phyloP scores from a whole-genome alignment of 2,329 filamentous ascomycete genomes.

The Colletotrichum sp. region DNA sequence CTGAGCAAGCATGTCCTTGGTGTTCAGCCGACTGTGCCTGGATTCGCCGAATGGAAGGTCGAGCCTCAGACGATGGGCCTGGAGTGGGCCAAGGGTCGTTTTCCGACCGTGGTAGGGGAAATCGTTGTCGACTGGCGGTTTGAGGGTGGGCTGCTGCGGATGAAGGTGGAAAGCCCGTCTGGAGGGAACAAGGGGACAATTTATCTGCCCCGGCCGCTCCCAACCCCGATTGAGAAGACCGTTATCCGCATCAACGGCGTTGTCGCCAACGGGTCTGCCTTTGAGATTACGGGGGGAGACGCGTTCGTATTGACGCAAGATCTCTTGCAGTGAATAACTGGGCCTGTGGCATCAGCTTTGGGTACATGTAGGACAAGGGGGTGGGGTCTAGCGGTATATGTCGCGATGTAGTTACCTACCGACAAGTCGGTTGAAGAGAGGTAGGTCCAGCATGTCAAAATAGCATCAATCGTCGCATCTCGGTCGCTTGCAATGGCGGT shows the following conservation, averaged over 20 bases:
- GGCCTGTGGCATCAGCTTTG: no score
- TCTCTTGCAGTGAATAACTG: no score
- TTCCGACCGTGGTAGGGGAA: background rate
- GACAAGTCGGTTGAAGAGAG: no score
- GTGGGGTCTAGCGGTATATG: no score
- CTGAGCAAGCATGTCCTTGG: slow-evolving; percentile 28
- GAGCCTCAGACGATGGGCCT: slow-evolving; percentile 25
- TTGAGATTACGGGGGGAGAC: background rate
- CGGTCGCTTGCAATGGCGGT: no score
- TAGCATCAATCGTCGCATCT: no score
- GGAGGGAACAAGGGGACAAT: background rate
- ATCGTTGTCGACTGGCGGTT: slow-evolving; percentile 12
- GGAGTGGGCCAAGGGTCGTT: slow-evolving; percentile 13
- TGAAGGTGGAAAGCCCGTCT: background rate
- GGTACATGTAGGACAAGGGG: no score
- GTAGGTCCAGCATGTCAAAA: no score
- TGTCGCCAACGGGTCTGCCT: background rate
- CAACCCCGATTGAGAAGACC: background rate
- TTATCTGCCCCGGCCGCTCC: background rate
- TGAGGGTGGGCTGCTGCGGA: background rate
- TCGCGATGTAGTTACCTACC: no score
- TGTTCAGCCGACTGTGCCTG: slow-evolving; percentile 22
- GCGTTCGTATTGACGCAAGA: slow-evolving; percentile 11
- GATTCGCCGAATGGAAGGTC: slow-evolving; percentile 24
- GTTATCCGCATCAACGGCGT: background rate